phyloP scores from a whole-genome alignment of 495 filamentous ascomycete genomes.

The Penicillium pancosmium region DNA sequence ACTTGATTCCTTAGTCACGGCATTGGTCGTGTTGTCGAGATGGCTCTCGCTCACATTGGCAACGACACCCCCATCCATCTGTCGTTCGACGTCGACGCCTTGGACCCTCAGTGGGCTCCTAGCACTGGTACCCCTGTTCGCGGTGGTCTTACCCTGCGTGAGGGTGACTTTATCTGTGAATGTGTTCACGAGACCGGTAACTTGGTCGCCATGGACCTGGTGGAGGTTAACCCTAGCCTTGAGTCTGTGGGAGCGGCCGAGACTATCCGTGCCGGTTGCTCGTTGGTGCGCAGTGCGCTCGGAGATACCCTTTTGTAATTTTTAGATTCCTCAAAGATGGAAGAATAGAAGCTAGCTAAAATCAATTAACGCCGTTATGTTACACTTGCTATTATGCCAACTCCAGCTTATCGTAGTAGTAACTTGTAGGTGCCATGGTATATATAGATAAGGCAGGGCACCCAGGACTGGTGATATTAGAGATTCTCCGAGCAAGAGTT shows the following conservation, averaged over 20 bases:
- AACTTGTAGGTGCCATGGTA: neutral
- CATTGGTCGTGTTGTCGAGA: slow-evolving; percentile 95
- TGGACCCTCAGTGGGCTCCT: slow-evolving; percentile 95
- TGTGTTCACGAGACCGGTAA: slow-evolving; percentile 92
- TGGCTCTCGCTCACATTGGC: slow-evolving; percentile 93
- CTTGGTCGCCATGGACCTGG: slow-evolving; percentile 89
- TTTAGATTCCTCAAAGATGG: slow-evolving; percentile 9
- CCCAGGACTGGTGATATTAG: too few species aligned
- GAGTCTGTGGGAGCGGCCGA: slow-evolving; percentile 77
- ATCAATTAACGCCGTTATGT: slow-evolving; percentile 4
- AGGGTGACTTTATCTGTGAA: slow-evolving; percentile 98
- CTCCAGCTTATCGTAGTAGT: neutral
- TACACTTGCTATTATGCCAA: neutral
- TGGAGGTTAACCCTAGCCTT: slow-evolving; percentile 92
- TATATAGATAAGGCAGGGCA: too few species aligned
- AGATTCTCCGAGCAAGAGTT: too few species aligned
- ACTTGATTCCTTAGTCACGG: slow-evolving; percentile 61
- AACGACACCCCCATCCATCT: slow-evolving; percentile 94
- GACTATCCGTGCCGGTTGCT: slow-evolving; percentile 88
- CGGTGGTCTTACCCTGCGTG: slow-evolving; percentile 91
- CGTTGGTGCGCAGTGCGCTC: slow-evolving; percentile 84
- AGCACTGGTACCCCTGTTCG: slow-evolving; percentile 95
- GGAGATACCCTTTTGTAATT: slow-evolving; percentile 82
- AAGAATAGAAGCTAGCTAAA: neutral
- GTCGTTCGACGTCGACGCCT: slow-evolving; percentile 94